Evolutionary conservation across 1,139 yeast genomes (phyloP).

Genomic region (Lodderomyces theae): DNA sequence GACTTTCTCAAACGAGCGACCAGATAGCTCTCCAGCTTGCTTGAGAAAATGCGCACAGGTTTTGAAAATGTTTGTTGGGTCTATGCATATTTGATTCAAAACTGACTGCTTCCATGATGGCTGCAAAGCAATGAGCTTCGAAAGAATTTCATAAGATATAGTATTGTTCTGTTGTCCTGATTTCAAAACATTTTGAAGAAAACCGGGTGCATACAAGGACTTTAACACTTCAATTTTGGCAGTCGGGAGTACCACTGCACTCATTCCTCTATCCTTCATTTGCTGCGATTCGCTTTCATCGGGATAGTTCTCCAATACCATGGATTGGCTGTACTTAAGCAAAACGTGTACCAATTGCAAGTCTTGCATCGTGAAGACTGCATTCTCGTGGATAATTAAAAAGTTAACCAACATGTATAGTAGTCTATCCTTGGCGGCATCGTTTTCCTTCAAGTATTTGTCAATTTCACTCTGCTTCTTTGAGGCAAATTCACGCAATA

Average conservation of each 20-base stretch:
- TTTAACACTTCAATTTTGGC: slow-evolving; percentile 12
- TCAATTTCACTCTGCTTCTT: not conserved
- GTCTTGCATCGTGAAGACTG: slow-evolving; percentile 18
- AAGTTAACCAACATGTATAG: slow-evolving; percentile 16
- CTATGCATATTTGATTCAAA: slow-evolving; percentile 1
- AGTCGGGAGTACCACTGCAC: slow-evolving; percentile 12
- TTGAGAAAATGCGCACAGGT: not conserved
- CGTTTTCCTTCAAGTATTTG: not conserved
- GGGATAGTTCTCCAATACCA: slow-evolving; percentile 13
- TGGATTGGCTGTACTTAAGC: slow-evolving; percentile 9
- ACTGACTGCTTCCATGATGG: slow-evolving; percentile 1
- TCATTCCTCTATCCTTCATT: not conserved
- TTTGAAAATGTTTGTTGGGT: not conserved
- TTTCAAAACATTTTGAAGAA: slow-evolving; percentile 23
- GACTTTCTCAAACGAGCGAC: not conserved
- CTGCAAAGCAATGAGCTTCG: not conserved
- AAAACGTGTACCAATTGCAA: slow-evolving; percentile 19
- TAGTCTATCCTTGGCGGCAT: not conserved
- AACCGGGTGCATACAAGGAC: slow-evolving; percentile 21
- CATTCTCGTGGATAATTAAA: slow-evolving; percentile 21
- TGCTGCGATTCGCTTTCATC: not conserved
- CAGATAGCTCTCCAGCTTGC: not conserved
- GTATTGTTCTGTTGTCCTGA: slow-evolving; percentile 6
- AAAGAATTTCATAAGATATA: not conserved
- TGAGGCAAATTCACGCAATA: not conserved